phyloP scores from a whole-genome alignment of 441 rosid species.

The Gossypium davidsonii region DNA sequence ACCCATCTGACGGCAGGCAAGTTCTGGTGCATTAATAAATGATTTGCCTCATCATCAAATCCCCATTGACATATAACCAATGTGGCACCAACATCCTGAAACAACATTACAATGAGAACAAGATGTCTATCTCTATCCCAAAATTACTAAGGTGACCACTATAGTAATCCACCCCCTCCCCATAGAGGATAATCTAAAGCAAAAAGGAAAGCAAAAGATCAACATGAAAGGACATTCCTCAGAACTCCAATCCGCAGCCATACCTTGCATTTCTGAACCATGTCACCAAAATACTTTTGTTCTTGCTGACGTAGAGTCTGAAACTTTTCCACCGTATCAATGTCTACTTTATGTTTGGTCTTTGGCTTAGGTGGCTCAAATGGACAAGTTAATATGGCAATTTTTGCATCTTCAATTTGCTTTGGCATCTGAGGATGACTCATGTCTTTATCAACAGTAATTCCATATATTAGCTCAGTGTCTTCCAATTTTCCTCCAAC shows the following conservation, averaged over 20 bases:
- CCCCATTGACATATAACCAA: conserved; percentile 99
- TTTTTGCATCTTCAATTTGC: conserved; percentile 80
- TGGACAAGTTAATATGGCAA: conserved; percentile 94
- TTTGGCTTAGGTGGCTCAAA: conserved; percentile 98
- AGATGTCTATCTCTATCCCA: background rate
- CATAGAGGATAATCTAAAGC: background rate
- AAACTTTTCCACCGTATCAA: conserved; percentile 94
- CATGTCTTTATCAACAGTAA: conserved; percentile 86
- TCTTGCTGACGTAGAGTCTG: conserved; percentile 84
- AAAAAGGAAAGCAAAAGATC: background rate
- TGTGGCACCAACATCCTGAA: conserved; percentile 95
- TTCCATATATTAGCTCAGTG: conserved; percentile 82
- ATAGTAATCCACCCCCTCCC: background rate
- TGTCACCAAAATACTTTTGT: conserved; percentile 86
- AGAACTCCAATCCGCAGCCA: background rate
- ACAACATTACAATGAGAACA: conserved; percentile 3
- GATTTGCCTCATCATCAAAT: conserved; percentile 97
- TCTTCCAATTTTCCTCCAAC: conserved; percentile 93
- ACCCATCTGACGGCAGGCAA: conserved; percentile 99
- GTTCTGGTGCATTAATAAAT: conserved; percentile 85
- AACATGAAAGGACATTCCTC: background rate
- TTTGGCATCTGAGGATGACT: conserved; percentile 99
- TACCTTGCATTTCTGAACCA: conserved; percentile 98
- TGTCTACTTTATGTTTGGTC: conserved; percentile 98
- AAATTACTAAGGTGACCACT: background rate